Base-by-base conservation (phyloP, 2,329 filamentous ascomycete genomes). In the Xylaria sp. region DNA sequence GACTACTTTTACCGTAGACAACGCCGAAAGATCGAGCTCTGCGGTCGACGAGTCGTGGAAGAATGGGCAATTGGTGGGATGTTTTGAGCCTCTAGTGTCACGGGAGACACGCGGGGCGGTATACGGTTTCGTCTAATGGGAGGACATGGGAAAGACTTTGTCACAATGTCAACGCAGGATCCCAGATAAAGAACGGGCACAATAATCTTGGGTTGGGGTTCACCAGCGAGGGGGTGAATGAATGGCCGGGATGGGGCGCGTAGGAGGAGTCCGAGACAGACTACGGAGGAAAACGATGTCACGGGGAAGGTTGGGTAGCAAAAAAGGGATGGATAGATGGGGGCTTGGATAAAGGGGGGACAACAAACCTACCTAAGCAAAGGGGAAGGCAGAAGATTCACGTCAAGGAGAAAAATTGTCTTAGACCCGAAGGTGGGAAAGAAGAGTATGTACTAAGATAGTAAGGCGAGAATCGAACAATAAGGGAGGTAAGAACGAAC, bases 1-100 rank as follows among this genome's bases (percentile, higher is more conserved):
- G 79, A 78, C 83, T 82, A 82, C 83, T 84, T 72, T 83, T 80
- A 85, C 84, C 83, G 80, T 79, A 81, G 81, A 78, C 77, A 61
- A 72, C 64, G 69, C 72, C 71, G 65, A 38, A 66, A 68, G 66
- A 72, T 72, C 72, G 73, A 71, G 58, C 74, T 74, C 67, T 74
- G 73, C 73, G 76, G 71, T 74, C 75, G 69, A 69, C 63, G 67
- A 67, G 70, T 66, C 54, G 70, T 69, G 69, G 63, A 67, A 64
- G 68, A 63, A 70, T 48, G 72, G 63, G 71, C 65, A 70, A 63
- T 70, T 74, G 73, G 72, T 57, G 51, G 60, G 70, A 67, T 42
- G 53, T 57, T 57, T 71, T 67, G 67, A 56, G 57, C 57, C 71
- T 75, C 75, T 71, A 69, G 73, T 77, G 77, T 65, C 75, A 74